Base-by-base conservation (phyloP, 306 rosid species). In the cucumber (Cucumis sativus) region DNA sequence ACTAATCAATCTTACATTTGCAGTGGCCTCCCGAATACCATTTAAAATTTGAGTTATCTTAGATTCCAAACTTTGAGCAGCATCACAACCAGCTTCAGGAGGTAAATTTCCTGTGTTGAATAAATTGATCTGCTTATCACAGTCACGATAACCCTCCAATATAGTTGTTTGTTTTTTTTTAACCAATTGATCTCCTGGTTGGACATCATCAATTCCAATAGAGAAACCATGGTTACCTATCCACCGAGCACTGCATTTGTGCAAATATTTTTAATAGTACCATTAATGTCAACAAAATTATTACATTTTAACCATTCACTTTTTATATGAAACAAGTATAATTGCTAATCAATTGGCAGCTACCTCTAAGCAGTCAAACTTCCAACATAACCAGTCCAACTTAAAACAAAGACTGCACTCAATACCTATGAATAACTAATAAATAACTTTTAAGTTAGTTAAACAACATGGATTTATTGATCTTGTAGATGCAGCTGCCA, bases 171-270 rank as follows among this genome's bases (percentile, higher is more conserved):
- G 87, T 72, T 86, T 94, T 88, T 79, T 77, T 3, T 78, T 43
- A 25, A 83, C 79, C 88, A 94, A 83, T 40, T 28, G 47, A 73
- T 81, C 80, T 82, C 90, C 93, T 21, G 97, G 96, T 83, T 94
- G 96, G 71, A 94, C 98, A 84, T 94, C 98, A 68, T 92, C 97
- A 81, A 94, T 90, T 75, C 98, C 98, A 80, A 94, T 91, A 21
- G 98, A 85, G 89, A 94, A 94, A 71, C 98, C 98, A 77, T 89
- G 97, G 81, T 94, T 94, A 68, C 98, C 98, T 64, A 94, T 92
- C 98, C 98, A 94, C 35, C 95, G 92, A 8, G 98, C 98, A 90
- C 98, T 94, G 86, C 89, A 84, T 81, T 74, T 76, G 59, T 80
- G 80, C 77, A 80, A 35, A 79, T 74, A 65, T 73, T 80, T 74